Evolutionary conservation across 2,329 filamentous ascomycete species (phyloP).

Genomic region (Diplodia corticola): DNA sequence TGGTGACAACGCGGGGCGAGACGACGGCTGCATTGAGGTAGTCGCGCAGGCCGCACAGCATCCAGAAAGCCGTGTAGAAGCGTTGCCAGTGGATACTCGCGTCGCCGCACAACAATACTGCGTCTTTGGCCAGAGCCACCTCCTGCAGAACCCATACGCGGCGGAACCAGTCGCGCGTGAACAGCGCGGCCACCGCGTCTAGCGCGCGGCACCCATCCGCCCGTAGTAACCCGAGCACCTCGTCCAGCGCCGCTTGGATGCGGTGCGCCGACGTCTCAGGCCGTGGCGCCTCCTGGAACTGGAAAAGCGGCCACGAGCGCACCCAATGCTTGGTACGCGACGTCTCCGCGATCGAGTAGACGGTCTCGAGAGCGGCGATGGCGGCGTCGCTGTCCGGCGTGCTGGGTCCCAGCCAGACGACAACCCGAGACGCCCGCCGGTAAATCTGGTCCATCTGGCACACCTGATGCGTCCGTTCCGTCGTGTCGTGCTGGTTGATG

Average conservation of each 20-base stretch:
- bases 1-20: neutral
- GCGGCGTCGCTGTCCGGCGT: conserved; percentile 23
- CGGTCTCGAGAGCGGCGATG: conserved; percentile 22
- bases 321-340: neutral
- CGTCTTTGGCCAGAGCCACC: conserved; percentile 5
- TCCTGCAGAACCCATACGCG: conserved; percentile 28
- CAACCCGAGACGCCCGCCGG: conserved; percentile 9
- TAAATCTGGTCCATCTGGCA: conserved; percentile 24
- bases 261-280: neutral
- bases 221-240: neutral
- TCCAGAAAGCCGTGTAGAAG: conserved; percentile 12
- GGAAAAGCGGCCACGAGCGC: neutral
- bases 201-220: neutral
- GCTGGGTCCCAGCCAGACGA: conserved; percentile 26
- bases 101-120: neutral
- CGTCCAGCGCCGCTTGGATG: neutral
- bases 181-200: neutral
- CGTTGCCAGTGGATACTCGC: neutral
- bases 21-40: neutral
- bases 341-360: neutral
- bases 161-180: conserved; percentile 24
- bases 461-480: conserved; percentile 24
- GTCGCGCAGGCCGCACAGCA: conserved; percentile 21
- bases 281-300: neutral
- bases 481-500: conserved; percentile 24